phyloP scores from a whole-genome alignment of 176 grass and related monocot genomes.

The Melocanna baccifera region DNA sequence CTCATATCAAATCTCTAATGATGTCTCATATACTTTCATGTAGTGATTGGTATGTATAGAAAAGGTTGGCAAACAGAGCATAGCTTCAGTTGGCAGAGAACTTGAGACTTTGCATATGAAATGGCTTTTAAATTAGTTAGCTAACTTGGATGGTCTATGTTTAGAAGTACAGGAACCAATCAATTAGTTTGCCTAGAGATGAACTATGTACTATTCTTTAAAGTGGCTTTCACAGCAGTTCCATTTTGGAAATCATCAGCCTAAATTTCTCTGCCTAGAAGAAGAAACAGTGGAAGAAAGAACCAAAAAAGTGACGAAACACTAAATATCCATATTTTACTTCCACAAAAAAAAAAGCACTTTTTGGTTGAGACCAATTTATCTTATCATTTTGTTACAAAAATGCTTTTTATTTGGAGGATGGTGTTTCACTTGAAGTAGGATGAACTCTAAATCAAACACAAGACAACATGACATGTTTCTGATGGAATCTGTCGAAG shows the following conservation, averaged over 20 bases:
- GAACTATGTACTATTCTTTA: background rate
- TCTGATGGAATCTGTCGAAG: conserved; percentile 49
- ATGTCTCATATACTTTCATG: background rate
- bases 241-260: background rate
- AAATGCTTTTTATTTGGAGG: background rate
- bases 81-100: background rate
- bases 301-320: background rate
- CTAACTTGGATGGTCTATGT: background rate
- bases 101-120: background rate
- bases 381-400: background rate
- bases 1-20: too few species aligned
- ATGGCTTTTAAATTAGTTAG: background rate
- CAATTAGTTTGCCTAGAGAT: conserved; percentile 1
- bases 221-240: background rate
- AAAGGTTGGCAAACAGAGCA: background rate
- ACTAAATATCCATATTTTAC: background rate
- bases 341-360: background rate
- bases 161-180: background rate
- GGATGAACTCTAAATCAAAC: background rate
- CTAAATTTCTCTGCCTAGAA: conserved; percentile 16
- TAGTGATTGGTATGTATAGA: background rate
- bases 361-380: background rate
- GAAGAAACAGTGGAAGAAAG: background rate
- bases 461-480: conserved; percentile 5
- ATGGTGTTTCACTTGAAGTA: conserved; percentile 3